Percentiles rank a stretch among this genome's conserved stretches.
Evolutionary conservation across 73 alveolate genomes (phyloP).

Genomic region (Tetrahymena malaccensis): DNA sequence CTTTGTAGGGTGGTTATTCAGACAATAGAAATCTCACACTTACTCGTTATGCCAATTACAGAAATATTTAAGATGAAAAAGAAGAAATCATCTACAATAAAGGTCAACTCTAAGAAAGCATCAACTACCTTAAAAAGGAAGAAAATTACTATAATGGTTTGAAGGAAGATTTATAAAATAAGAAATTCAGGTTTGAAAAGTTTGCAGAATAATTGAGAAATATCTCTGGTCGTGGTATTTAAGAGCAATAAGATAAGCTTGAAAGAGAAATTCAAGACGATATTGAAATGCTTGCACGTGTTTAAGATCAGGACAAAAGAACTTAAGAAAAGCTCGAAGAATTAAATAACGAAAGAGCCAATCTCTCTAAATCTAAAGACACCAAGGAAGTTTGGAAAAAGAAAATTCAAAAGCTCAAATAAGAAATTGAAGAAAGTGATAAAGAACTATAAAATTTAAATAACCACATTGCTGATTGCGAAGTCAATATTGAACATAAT

Average conservation of each 20-base stretch:
- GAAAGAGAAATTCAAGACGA: constrained; percentile 49
- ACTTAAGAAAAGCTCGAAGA: constrained; percentile 50
- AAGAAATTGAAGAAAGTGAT: constrained; percentile 51
- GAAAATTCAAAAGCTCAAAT: constrained; percentile 17
- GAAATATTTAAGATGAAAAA: neutral
- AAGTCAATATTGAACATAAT: constrained; percentile 33
- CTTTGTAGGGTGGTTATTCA: constrained; percentile 75
- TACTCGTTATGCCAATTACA: neutral
- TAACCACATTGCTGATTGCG: constrained; percentile 2
- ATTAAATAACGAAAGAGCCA: constrained; percentile 25
- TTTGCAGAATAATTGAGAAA: constrained; percentile 2
- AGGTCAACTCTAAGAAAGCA: neutral
- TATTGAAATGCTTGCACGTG: constrained; percentile 39
- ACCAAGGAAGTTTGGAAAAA: constrained; percentile 6
- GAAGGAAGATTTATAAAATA: neutral
- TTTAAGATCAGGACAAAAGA: constrained; percentile 42
- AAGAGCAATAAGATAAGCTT: constrained; percentile 38
- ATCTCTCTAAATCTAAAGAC: neutral
- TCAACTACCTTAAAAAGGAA: neutral
- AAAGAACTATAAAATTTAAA: constrained; percentile 40
- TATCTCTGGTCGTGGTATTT: constrained; percentile 23
- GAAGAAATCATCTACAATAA: neutral
- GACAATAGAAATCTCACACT: neutral
- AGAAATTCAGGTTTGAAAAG: constrained; percentile 11
- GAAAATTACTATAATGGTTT: constrained; percentile 6